Base-by-base conservation (phyloP, 2,329 filamentous ascomycete species). In the Fusarium heterosporum region DNA sequence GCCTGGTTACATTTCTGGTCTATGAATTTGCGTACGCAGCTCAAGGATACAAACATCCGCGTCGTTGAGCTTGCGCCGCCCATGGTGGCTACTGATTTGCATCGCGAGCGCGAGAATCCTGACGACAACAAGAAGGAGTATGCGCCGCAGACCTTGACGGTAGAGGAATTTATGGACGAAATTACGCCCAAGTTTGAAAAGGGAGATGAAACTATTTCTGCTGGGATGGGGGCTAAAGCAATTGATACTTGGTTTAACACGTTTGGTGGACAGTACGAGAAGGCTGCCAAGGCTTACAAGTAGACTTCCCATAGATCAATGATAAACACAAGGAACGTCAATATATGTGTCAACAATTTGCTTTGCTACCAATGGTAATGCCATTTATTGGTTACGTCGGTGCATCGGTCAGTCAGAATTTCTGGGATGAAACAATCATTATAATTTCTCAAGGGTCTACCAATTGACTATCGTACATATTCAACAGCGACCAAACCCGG, bases 121-220 rank as follows among this genome's bases (percentile, higher is more conserved):
- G 81, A 87, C 64, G 83, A 87, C 61, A 87, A 87, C 55, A 88
- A 87, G 75, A 88, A 87, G 75, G 75, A 81, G 8, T 82, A 85
- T n/a, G 85, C 84, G 36, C 65, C 62, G 2, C 58, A 52, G 11
- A 56, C 72, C 0, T 65, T 89, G 72, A 79, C 74, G 1, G 73
- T 87, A 6, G 81, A 84, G 1, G 85, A 88, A 73, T 88, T 87
- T 62, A 83, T 86, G 76, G 74, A 79, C 7, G 81, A 83, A 50
- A 75, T 86, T 2, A 64, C 74, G 1, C 69, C 70, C 43, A 82
- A 81, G 61, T 78, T 83, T 75, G 80, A 83, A 71, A 73, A 72
- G 2, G 84, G 82, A 0, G 77, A 81, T 9, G 83, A 85, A 50
- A 81, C 79, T 4, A 83, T 87, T 59, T 75, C 75, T 8, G 82